A percentile compares a stretch with the other conserved stretches of the same genome.
Evolutionary conservation across 371 early-diverging fungal species (phyloP).

Genomic region (Mucor lusitanicus): DNA sequence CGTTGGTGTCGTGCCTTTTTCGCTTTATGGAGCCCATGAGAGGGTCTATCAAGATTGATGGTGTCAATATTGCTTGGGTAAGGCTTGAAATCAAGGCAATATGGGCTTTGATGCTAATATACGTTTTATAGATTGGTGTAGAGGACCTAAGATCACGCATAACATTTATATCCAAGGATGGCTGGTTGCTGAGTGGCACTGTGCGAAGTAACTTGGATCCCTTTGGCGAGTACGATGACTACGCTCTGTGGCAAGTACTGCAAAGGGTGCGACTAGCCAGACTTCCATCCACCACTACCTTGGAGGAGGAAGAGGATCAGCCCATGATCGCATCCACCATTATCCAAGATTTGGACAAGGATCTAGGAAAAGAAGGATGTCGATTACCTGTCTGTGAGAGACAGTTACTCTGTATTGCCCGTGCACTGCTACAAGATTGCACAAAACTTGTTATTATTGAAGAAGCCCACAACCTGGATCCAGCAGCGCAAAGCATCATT

Average conservation of each 20-base stretch:
- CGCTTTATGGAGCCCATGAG: constrained; percentile 73
- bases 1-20: constrained; percentile 69
- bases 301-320: constrained; percentile 24
- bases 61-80: constrained; percentile 70
- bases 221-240: constrained; percentile 72
- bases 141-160: constrained; percentile 69
- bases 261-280: constrained; percentile 63
- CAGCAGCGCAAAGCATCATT: constrained; percentile 74
- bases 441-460: constrained; percentile 77
- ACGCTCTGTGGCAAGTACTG: constrained; percentile 83
- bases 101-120: background rate
- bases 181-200: constrained; percentile 77
- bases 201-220: constrained; percentile 84
- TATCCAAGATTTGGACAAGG: constrained; percentile 57
- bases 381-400: constrained; percentile 82
- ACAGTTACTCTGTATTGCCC: constrained; percentile 80
- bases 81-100: background rate
- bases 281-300: constrained; percentile 12
- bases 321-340: background rate
- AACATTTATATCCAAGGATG: constrained; percentile 86
- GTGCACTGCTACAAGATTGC: constrained; percentile 75
- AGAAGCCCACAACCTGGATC: constrained; percentile 62
- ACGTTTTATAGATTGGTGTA: constrained; percentile 56
- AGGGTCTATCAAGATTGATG: constrained; percentile 78
- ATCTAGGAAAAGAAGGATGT: constrained; percentile 58